These are phyloP conservation scores for Mortierella sp. DNA, from an alignment of 371 early-diverging fungal genomes.

Conservation along the genomic window DNA sequence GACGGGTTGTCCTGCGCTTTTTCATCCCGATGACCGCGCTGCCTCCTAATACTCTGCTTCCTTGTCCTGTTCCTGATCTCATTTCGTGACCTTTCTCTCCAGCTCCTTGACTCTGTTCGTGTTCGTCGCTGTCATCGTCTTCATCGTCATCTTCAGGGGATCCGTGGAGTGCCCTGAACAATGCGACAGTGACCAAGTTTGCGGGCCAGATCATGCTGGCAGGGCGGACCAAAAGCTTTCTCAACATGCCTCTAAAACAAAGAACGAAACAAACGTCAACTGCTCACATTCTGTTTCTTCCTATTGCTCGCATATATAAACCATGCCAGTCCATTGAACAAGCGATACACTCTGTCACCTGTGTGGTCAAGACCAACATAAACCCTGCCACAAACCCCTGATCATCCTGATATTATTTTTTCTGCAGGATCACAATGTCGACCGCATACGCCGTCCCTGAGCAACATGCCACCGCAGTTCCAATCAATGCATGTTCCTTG, in stretches of 20 bases:
- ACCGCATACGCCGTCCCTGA: conserved; percentile 71
- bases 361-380: conserved; percentile 75
- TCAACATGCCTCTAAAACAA: conserved; percentile 64
- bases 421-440: conserved; percentile 78
- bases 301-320: not conserved
- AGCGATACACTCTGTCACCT: conserved; percentile 64
- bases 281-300: not conserved
- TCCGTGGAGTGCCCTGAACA: conserved; percentile 77
- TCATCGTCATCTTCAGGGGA: not conserved
- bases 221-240: conserved; percentile 81
- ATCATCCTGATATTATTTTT: conserved; percentile 70
- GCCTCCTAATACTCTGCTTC: not conserved
- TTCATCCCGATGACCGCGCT: not conserved
- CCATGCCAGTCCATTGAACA: not conserved
- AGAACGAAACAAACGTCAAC: not conserved
- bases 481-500: conserved; percentile 81
- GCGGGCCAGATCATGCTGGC: conserved; percentile 88
- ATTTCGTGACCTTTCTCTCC: not conserved
- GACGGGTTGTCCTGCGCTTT: conserved; percentile 30
- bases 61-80: not conserved
- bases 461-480: conserved; percentile 57
- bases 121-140: not conserved
- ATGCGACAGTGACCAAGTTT: conserved; percentile 76
- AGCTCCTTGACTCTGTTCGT: not conserved
- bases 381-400: conserved; percentile 72